phyloP scores from a whole-genome alignment of 2,329 filamentous ascomycete genomes.

The Teratosphaeriaceae sp. region DNA sequence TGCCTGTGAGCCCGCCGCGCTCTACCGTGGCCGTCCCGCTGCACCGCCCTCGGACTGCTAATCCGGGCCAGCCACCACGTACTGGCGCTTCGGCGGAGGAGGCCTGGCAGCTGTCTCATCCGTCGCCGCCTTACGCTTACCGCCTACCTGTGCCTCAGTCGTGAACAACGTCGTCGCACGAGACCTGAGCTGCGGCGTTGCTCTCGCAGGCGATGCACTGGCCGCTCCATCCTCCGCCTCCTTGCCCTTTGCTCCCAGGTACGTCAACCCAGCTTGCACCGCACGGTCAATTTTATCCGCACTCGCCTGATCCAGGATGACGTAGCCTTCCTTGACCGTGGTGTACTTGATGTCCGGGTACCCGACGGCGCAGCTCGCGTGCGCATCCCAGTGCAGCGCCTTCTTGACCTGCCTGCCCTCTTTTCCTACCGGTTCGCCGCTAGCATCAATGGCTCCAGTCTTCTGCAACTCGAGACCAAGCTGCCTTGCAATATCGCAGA shows the following conservation, averaged over 20 bases:
- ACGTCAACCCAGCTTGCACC: slow-evolving; percentile 10
- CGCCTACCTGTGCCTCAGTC: not conserved
- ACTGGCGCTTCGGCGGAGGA: not conserved
- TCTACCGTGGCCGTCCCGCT: not conserved
- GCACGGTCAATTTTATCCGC: slow-evolving; percentile 18
- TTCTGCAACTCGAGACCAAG: too few relatives aligned
- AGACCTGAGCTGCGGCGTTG: too few relatives aligned
- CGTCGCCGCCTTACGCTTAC: not conserved
- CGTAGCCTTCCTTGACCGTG: slow-evolving; percentile 16
- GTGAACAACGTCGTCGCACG: not conserved
- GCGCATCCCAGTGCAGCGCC: slow-evolving; percentile 12
- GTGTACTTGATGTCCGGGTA: slow-evolving; percentile 16
- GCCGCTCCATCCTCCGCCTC: slow-evolving; percentile 11
- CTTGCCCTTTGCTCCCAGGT: not conserved
- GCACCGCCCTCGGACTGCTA: not conserved
- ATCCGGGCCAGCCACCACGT: not conserved
- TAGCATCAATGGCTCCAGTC: too few relatives aligned
- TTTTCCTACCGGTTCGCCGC: too few relatives aligned
- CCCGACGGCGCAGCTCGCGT: slow-evolving; percentile 16
- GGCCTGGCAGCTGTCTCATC: not conserved
- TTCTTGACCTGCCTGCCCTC: not conserved
- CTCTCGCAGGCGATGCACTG: too few relatives aligned
- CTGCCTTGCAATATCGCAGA: too few relatives aligned
- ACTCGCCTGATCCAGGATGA: slow-evolving; percentile 17
- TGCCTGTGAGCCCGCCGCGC: not conserved